Percentiles rank a stretch among this genome's conserved stretches.
phyloP scores from a whole-genome alignment of 495 filamentous ascomycete species.

The Parathielavia hyrcaniae region DNA sequence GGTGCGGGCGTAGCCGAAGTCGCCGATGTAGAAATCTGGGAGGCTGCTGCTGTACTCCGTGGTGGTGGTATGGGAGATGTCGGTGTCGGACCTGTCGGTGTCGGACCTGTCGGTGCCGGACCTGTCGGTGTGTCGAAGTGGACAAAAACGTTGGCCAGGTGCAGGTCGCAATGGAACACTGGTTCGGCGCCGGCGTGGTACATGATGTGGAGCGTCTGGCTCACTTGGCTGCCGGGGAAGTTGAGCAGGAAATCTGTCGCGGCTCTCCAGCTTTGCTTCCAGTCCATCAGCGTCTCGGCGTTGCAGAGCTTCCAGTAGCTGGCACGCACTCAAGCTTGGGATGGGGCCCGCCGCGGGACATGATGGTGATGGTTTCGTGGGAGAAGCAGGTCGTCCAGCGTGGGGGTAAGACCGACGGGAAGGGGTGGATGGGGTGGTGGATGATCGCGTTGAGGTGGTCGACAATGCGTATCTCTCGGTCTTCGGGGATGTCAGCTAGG shows the following conservation, averaged over 20 bases:
- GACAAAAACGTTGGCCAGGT: conserved; percentile 7
- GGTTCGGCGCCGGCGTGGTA: conserved; percentile 10
- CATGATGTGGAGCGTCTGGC: conserved; percentile 18
- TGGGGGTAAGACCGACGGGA: background rate
- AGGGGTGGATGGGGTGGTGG: background rate
- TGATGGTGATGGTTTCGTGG: background rate
- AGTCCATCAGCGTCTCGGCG: background rate
- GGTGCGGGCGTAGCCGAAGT: conserved; percentile 12
- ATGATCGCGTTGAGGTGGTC: background rate
- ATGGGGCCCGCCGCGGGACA: background rate
- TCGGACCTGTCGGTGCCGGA: too few relatives aligned
- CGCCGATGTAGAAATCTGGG: conserved; percentile 11
- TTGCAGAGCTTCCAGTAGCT: conserved; percentile 19
- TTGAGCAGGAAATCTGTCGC: conserved; percentile 3
- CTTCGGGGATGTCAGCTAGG: background rate
- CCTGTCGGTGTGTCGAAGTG: conserved; percentile 11
- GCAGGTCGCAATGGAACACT: conserved; percentile 17
- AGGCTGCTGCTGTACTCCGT: background rate
- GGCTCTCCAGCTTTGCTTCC: background rate
- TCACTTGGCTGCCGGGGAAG: conserved; percentile 4
- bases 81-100: too few relatives aligned
- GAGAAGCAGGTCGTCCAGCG: conserved; percentile 1
- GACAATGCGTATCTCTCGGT: conserved; percentile 9
- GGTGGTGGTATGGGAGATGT: too few relatives aligned
- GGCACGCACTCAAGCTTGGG: background rate